phyloP scores from a whole-genome alignment of 805 yeast species.

The Dipodascus geniculatus region DNA sequence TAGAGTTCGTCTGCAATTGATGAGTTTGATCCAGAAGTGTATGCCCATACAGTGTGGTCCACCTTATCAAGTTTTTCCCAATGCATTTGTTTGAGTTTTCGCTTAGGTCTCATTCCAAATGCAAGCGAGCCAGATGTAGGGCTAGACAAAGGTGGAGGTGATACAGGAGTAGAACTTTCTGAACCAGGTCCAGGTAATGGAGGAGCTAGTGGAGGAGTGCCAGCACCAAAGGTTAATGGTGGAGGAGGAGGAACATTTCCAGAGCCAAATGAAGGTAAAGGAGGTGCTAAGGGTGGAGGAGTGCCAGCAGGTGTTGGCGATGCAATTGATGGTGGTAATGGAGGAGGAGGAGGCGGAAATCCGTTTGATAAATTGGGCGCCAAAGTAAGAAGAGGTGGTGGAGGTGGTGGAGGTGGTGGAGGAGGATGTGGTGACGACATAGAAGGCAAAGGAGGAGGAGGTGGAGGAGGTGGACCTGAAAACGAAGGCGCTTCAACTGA shows the following conservation, averaged over 20 bases:
- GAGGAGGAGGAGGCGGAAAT: constrained; percentile 24
- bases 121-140: constrained; percentile 11
- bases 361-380: constrained; percentile 12
- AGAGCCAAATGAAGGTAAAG: constrained; percentile 19
- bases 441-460: constrained; percentile 3
- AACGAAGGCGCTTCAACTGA: constrained; percentile 19
- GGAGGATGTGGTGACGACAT: background rate
- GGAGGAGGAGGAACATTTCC: constrained; percentile 12
- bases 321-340: constrained; percentile 15
- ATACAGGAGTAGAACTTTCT: constrained; percentile 9
- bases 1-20: constrained; percentile 46
- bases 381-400: constrained; percentile 16
- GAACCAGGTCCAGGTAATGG: constrained; percentile 22
- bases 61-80: constrained; percentile 90
- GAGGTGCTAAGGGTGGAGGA: constrained; percentile 12
- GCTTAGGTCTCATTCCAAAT: constrained; percentile 40
- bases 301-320: constrained; percentile 10
- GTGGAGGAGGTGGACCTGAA: constrained; percentile 5
- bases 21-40: constrained; percentile 23
- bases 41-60: constrained; percentile 80
- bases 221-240: constrained; percentile 18
- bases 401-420: constrained; percentile 25
- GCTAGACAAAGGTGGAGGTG: constrained; percentile 17
- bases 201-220: constrained; percentile 28
- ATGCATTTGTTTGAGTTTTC: constrained; percentile 84